Base-by-base conservation (phyloP, 148 eudicot genomes). In the Camellia sinensis region DNA sequence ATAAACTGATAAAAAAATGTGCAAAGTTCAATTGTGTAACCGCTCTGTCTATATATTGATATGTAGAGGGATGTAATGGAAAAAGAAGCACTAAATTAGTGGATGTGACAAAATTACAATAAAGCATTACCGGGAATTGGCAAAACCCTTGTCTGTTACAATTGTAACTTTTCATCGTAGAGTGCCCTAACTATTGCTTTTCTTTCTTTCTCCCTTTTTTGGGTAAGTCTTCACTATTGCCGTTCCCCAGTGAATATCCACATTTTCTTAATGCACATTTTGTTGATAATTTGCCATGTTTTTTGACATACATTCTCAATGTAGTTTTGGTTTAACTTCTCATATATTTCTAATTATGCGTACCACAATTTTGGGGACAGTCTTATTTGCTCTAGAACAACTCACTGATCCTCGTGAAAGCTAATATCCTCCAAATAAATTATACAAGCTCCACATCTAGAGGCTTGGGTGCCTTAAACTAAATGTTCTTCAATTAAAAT, bases 381-480 rank as follows among this genome's bases (percentile, higher is more conserved):
- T 50, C 61, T 9, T 6, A 52, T 22, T n/a, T 52, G 37, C 40
- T 48, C 15, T 21, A 6, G 5, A 52, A 52, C 41, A 53, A 52
- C 75, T 52, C 45, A 11, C 61, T 50, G 11, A 13, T 73, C 62
- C 41, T 73, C 52, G 15, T 73, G 15, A 73, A 53, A 12, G 17
- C 29, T 73, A 15, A 19, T 19, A n/a, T 5, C 15, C 8, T 1
- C 21, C 17, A 52, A 14, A 0, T 48, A 19, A 4, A 14, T 21
- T 59, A 21, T 48, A 72, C 41, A 6, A 52, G 17, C 60, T 72
- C 60, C 19, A 12, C 60, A 40, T 72, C 41, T 10, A 22, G 60
- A 13, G 75, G 61, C 76, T n/a, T n/a, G 50, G 40, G 6, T 48
- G 10, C 75, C 74, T 50, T 57, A 71, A 50, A 71, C 41, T 50